Conservation (phyloP, 2,329 filamentous ascomycete species). For the Pezicula neosporulosa region DNA sequence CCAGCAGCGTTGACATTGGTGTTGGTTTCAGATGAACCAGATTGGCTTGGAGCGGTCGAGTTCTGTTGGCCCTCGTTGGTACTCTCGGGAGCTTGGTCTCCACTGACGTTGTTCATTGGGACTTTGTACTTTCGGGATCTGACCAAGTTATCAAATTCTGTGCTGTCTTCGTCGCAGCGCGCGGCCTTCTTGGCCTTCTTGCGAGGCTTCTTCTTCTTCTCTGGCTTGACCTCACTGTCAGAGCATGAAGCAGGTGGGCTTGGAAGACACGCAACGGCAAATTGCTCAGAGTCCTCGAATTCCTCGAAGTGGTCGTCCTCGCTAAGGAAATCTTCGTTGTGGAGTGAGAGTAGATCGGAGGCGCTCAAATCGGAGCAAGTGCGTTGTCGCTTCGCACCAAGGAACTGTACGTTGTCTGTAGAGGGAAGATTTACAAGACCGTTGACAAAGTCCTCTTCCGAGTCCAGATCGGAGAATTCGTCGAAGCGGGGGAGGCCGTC, state of each 20-base stretch:
- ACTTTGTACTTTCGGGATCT: conserved; percentile 30
- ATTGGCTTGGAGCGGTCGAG: conserved; percentile 36
- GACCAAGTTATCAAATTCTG: conserved; percentile 30
- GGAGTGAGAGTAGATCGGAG: conserved; percentile 64
- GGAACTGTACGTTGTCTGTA: conserved; percentile 54
- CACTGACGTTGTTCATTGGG: conserved; percentile 27
- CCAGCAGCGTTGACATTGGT: conserved; percentile 36
- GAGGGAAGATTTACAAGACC: conserved; percentile 68
- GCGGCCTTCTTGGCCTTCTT: conserved; percentile 50
- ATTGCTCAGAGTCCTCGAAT: conserved; percentile 64
- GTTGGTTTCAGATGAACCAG: conserved; percentile 36
- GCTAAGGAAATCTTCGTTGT: conserved; percentile 75
- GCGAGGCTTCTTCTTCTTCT: conserved; percentile 49
- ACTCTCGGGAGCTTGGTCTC: conserved; percentile 23
- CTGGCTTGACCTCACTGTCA: conserved; percentile 44
- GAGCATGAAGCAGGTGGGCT: conserved; percentile 55
- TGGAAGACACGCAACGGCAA: conserved; percentile 58
- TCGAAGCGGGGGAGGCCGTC: conserved; percentile 72
- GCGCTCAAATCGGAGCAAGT: conserved; percentile 51
- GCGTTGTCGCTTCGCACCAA: conserved; percentile 64
- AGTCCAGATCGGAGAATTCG: conserved; percentile 85
- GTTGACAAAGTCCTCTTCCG: conserved; percentile 81
- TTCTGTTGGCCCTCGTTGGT: conserved; percentile 18
- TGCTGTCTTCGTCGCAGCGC: conserved; percentile 26
- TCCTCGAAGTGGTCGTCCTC: conserved; percentile 74